Percentiles rank a stretch among this genome's conserved stretches.
These are phyloP conservation scores for Cylindrotheca fusiformis DNA, from an alignment of 108 stramenopile species.

Conservation along the genomic window DNA sequence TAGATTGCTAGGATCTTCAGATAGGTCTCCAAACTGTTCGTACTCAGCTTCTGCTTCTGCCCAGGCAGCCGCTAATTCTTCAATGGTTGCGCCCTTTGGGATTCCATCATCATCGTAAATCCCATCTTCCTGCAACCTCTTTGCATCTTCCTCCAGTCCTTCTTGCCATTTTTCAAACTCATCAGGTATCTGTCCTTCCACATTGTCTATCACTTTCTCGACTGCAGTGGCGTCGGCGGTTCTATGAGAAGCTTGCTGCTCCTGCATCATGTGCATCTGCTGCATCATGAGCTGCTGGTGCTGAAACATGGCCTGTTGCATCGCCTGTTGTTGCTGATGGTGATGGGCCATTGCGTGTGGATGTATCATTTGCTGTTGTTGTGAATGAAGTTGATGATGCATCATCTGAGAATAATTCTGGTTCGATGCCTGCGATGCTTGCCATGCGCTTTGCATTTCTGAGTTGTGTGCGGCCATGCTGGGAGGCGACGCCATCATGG, in stretches of 20 bases:
- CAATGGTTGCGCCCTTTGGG: constrained; percentile 54
- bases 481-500: too few species aligned
- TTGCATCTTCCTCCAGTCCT: constrained; percentile 15
- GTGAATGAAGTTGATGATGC: constrained; percentile 16
- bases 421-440: not conserved
- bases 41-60: constrained; percentile 73
- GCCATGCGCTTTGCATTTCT: not conserved
- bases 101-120: constrained; percentile 10
- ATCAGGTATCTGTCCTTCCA: constrained; percentile 4
- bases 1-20: constrained; percentile 21
- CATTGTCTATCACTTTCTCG: constrained; percentile 8
- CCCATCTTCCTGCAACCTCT: constrained; percentile 8
- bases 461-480: not conserved
- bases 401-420: constrained; percentile 8
- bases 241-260: constrained; percentile 9
- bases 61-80: constrained; percentile 78
- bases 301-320: constrained; percentile 54
- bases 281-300: constrained; percentile 57
- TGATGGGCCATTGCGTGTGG: constrained; percentile 33
- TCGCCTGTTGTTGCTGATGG: constrained; percentile 44
- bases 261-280: constrained; percentile 17
- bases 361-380: constrained; percentile 19
- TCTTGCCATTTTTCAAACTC: constrained; percentile 27
- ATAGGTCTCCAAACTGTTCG: constrained; percentile 33
- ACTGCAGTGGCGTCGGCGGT: constrained; percentile 14